Conservation (phyloP, 1,284 basidiomycete genomes). For the Apiotrichum mycotoxinovorans region DNA sequence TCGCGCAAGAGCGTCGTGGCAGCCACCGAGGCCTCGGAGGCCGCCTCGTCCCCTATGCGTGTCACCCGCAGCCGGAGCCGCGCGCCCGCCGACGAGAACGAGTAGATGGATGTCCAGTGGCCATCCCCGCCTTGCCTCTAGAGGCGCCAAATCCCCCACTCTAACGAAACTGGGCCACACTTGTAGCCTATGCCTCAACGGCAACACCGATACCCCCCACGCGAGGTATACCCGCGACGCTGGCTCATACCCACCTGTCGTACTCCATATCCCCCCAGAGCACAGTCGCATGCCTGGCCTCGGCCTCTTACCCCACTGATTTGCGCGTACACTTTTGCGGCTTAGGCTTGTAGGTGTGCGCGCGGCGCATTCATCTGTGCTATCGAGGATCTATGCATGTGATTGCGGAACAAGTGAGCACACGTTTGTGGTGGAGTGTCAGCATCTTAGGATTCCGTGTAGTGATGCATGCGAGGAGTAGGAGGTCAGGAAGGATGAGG, state of each 20-base stretch:
- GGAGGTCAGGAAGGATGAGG: no score
- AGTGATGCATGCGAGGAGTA: no score
- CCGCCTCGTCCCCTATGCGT: slow-evolving; percentile 29
- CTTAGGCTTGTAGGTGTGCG: not conserved
- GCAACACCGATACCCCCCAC: slow-evolving; percentile 6
- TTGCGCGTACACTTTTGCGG: not conserved
- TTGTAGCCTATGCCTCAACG: slow-evolving; percentile 16
- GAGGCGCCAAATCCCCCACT: no score
- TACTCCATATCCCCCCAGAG: not conserved
- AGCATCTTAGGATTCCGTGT: no score
- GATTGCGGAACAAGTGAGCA: not conserved
- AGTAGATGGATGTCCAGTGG: not conserved
- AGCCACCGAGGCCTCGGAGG: slow-evolving; percentile 1
- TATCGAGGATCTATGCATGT: slow-evolving; percentile 11
- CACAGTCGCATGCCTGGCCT: not conserved
- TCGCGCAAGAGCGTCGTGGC: slow-evolving; percentile 7
- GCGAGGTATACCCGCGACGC: slow-evolving; percentile 5
- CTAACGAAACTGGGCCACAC: not conserved
- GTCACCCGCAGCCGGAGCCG: slow-evolving; percentile 46
- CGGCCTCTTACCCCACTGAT: no score
- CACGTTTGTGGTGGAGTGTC: not conserved
- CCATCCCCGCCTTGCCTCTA: no score
- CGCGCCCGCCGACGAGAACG: slow-evolving; percentile 34
- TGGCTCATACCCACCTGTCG: slow-evolving; percentile 12
- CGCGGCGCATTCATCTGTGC: slow-evolving; percentile 22